A percentile compares a stretch with the other conserved stretches of the same genome.
Evolutionary conservation across 1,284 basidiomycete species (phyloP).

Genomic region (Quambalaria eucalypti): DNA sequence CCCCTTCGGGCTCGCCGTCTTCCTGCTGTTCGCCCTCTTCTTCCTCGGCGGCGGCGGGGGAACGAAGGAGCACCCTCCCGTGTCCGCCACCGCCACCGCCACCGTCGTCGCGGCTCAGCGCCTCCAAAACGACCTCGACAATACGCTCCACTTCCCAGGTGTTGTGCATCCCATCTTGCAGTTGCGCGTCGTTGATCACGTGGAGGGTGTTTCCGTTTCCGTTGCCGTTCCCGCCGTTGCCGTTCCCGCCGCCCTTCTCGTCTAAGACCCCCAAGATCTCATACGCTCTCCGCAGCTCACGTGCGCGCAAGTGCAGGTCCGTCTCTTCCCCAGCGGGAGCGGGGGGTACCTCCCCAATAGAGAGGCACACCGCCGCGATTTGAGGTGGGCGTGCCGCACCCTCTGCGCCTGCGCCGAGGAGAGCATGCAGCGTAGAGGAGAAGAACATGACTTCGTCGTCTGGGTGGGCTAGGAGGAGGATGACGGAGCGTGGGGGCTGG

Average conservation of each 20-base stretch:
- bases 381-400: conserved; percentile 41
- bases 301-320: conserved; percentile 45
- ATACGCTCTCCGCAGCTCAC: conserved; percentile 56
- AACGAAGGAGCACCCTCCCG: too few relatives aligned
- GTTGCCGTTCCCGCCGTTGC: conserved; percentile 53
- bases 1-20: neutral
- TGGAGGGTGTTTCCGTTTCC: too few relatives aligned
- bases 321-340: neutral
- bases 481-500: conserved; percentile 14
- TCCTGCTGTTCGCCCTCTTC: neutral
- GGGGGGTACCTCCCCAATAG: conserved; percentile 50
- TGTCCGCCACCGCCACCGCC: too few relatives aligned
- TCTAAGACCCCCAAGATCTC: conserved; percentile 58
- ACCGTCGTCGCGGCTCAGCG: conserved; percentile 48
- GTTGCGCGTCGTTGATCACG: conserved; percentile 50
- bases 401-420: conserved; percentile 46
- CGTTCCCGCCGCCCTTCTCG: conserved; percentile 57
- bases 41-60: conserved; percentile 36
- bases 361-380: conserved; percentile 51
- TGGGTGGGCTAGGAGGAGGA: conserved; percentile 75
- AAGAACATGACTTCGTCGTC: conserved; percentile 93
- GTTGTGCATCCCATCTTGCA: conserved; percentile 68
- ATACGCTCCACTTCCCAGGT: conserved; percentile 62
- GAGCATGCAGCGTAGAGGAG: conserved; percentile 61
- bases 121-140: conserved; percentile 56